Percentiles rank a stretch among this genome's conserved stretches.
These are phyloP conservation scores for Chalciporus pseudorubinellus DNA, from an alignment of 768 basidiomycete genomes.

Conservation along the genomic window DNA sequence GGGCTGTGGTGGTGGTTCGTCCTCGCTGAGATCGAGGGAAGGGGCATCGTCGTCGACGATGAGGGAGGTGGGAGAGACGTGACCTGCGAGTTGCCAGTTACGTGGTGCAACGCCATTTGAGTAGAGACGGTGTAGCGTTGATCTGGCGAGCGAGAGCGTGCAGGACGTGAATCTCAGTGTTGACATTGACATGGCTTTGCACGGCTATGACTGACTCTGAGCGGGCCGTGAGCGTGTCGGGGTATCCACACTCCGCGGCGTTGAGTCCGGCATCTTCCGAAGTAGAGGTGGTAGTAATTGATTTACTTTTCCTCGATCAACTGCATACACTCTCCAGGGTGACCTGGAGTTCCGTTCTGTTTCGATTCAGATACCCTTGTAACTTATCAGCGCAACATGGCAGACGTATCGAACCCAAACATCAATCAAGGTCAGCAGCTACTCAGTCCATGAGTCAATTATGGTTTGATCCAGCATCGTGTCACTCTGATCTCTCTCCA, in stretches of 20 bases:
- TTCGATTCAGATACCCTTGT: background rate
- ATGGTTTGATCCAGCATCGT: constrained; percentile 18
- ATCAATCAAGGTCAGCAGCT: constrained; percentile 64
- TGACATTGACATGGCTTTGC: background rate
- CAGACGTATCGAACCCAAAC: constrained; percentile 71
- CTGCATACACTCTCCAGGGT: background rate
- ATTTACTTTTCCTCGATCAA: background rate
- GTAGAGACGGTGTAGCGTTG: constrained; percentile 23
- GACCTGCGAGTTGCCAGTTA: constrained; percentile 32
- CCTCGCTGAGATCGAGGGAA: constrained; percentile 28
- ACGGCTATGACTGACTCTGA: background rate
- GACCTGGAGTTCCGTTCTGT: background rate
- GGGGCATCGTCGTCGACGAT: constrained; percentile 18
- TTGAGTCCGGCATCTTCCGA: constrained; percentile 23
- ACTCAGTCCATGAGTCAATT: constrained; percentile 1
- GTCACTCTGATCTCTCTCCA: constrained; percentile 36
- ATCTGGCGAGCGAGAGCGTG: constrained; percentile 5
- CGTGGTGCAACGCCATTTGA: constrained; percentile 25
- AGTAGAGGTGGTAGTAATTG: too few species aligned
- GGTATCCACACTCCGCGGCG: constrained; percentile 19
- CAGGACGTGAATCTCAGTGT: constrained; percentile 13
- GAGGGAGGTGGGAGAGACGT: constrained; percentile 32
- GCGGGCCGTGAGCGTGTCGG: background rate
- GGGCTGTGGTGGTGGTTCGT: constrained; percentile 29
- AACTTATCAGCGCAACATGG: constrained; percentile 45